Evolutionary conservation across 2,329 filamentous ascomycete species (phyloP), one percentile per base, ranked within the genome.

Genomic region (Onygena corvina): DNA sequence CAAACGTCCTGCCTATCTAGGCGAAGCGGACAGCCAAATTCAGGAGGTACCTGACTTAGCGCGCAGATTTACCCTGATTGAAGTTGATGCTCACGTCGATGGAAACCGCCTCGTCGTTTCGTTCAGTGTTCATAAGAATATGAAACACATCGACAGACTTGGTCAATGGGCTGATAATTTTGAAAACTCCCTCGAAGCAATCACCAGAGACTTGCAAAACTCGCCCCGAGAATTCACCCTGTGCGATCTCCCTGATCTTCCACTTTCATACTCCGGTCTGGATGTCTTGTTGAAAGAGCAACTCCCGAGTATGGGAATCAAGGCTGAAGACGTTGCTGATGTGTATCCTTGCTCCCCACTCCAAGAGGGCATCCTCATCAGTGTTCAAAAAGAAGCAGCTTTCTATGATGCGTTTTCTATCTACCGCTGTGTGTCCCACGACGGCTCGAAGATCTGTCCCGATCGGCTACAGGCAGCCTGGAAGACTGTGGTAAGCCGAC

Each of bases 1-100:
- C 29, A 60, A 63, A 33, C 71, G 53, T 65, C 69, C 14, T 61
- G 65, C 1, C 66, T 64, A 40, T 47, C 67, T 66, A 20, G 66
- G 69, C 3, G 71, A 74, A 52, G 68, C 72, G 35, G 71, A 70
- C 6, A 57, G 62, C 31, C 57, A 64, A 2, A 70, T 70, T 8
- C 59, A 68, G 50, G 57, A 64, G 4, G 69, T 70, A 50, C 67
- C 68, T 29, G 40, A 30, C 25, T 16, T 20, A 9, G 42, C 23
- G 30, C 69, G 68, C 6, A 66, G 71, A 2, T 72, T 73, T 53
- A 69, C 67, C 3, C 61, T 76, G 0, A 72, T 77, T 50, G 74
- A 77, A 51, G 72, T 76, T 31, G 72, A 71, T 0, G 73, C 72
- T 1, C 68, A 73, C 48, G 66, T 74, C 2, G 68, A 70, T 12